Conservation (phyloP, 2,329 filamentous ascomycete genomes). For the Xylaria sp. region DNA sequence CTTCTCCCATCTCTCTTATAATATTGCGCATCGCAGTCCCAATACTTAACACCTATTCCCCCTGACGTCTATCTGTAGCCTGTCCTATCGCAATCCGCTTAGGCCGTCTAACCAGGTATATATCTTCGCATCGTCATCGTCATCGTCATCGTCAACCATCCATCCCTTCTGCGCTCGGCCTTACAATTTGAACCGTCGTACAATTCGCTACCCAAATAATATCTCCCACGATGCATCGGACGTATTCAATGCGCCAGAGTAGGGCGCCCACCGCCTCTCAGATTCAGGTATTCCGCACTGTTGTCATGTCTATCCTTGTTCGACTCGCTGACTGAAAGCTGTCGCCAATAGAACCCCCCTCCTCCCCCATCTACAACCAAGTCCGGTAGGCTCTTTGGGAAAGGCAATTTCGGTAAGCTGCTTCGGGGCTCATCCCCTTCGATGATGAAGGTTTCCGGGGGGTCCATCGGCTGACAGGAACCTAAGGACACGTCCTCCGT, state of each 20-base stretch:
- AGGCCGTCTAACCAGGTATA: background rate
- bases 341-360: constrained; percentile 72
- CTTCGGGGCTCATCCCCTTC: constrained; percentile 1
- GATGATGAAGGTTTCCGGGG: too few species aligned
- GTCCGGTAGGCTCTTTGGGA: constrained; percentile 85
- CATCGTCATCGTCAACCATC: background rate
- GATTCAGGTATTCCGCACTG: constrained; percentile 52
- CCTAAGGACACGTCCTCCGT: constrained; percentile 66
- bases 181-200: too few species aligned
- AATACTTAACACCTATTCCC: background rate
- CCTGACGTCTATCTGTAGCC: background rate
- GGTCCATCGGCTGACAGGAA: constrained; percentile 26
- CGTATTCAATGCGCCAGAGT: constrained; percentile 97
- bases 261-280: constrained; percentile 92
- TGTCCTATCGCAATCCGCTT: background rate
- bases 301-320: constrained; percentile 11
- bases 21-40: constrained; percentile 11
- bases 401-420: constrained; percentile 76
- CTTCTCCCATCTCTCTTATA: constrained; percentile 4
- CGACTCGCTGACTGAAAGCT: constrained; percentile 7
- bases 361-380: constrained; percentile 92
- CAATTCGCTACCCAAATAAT: constrained; percentile 1
- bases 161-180: too few species aligned
- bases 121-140: background rate
- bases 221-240: constrained; percentile 79